Percentiles rank a stretch among this genome's conserved stretches.
phyloP scores from a whole-genome alignment of 129 eudicot species.

The Helianthus annuus region HanXRQr2.0-SUNRISE NC_035444.2:76086209-76086708 shows the following conservation, averaged over 20 bases:
- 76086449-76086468: not conserved
- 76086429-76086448: not conserved
- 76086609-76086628: slow-evolving; percentile 70
- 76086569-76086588: not conserved
- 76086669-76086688: slow-evolving; percentile 70
- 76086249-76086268: slow-evolving; percentile 69
- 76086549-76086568: not conserved
- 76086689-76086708: slow-evolving; percentile 84
- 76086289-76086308: not conserved
- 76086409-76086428: not conserved
- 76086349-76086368: not conserved
- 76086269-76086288: slow-evolving; percentile 48
- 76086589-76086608: not conserved
- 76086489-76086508: not conserved
- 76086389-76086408: not conserved
- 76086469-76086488: not conserved
- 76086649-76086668: slow-evolving; percentile 74
- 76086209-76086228: slow-evolving; percentile 76
- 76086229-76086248: slow-evolving; percentile 81
- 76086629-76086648: slow-evolving; percentile 82
- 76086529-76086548: not conserved
- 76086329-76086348: slow-evolving; percentile 1
- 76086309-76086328: not conserved
- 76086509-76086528: not conserved
- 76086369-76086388: not conserved